These are phyloP conservation scores for Cyclotella choctawhatcheeana DNA, from an alignment of 108 stramenopile genomes.

Conservation along the genomic window DNA sequence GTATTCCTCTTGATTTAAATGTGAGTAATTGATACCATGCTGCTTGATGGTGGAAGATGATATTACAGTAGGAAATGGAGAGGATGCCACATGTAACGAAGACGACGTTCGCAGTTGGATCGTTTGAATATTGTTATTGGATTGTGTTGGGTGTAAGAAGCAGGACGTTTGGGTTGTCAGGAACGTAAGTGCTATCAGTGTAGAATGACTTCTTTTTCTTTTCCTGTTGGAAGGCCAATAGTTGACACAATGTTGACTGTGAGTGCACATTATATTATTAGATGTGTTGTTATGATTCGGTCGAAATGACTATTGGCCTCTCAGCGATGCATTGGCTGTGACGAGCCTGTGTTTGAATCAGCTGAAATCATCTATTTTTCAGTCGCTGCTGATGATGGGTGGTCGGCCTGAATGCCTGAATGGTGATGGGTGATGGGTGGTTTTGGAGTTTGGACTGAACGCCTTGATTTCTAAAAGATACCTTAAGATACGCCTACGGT, in stretches of 20 bases:
- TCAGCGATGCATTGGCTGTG: no score
- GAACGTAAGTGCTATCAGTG: slow-evolving; percentile 16
- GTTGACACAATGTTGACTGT: no score
- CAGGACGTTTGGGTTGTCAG: neutral
- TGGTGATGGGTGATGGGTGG: slow-evolving; percentile 10
- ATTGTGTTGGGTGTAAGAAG: neutral
- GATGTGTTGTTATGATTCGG: no score
- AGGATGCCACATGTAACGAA: neutral
- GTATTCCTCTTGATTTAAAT: slow-evolving; percentile 10
- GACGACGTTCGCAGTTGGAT: neutral
- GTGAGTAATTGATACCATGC: slow-evolving; percentile 5
- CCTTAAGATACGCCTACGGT: no score
- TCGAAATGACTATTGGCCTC: no score
- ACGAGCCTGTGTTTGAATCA: no score
- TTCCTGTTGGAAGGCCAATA: no score
- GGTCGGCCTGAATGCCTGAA: neutral
- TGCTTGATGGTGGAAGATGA: neutral
- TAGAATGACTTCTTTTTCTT: neutral
- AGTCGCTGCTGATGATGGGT: no score
- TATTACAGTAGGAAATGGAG: neutral
- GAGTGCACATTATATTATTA: no score
- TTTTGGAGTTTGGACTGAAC: no score
- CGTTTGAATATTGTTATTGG: neutral
- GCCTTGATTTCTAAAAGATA: no score
- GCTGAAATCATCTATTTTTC: no score